These are phyloP conservation scores for Citrus trifoliata DNA, from an alignment of 345 rosid genomes.

Conservation along the genomic window DNA sequence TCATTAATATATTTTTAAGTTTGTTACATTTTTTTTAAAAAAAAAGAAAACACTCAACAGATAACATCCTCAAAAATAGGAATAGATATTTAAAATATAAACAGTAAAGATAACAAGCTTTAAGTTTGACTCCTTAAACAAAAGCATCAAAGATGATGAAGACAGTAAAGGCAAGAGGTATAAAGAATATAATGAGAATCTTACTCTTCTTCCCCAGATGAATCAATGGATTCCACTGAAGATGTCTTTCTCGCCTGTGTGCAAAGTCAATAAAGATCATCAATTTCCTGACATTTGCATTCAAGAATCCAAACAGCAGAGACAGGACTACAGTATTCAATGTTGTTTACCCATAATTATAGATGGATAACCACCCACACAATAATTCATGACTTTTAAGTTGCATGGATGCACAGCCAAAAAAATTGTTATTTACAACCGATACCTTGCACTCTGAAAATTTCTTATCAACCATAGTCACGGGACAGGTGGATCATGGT, in stretches of 20 bases:
- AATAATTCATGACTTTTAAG: not conserved
- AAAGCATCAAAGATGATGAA: not conserved
- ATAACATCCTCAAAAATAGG: no score
- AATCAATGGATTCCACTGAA: conserved; percentile 87
- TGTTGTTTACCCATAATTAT: not conserved
- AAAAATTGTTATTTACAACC: not conserved
- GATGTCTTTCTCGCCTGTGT: conserved; percentile 82
- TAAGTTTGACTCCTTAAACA: no score
- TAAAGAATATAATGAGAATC: conserved; percentile 29
- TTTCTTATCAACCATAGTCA: not conserved
- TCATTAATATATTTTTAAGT: no score
- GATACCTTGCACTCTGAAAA: not conserved
- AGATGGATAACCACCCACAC: not conserved
- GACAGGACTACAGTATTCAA: not conserved
- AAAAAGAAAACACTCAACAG: no score
- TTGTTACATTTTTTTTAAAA: no score
- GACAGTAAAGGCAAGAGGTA: not conserved
- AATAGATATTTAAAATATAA: no score
- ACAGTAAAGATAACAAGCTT: no score
- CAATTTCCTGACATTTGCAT: not conserved
- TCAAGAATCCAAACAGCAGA: conserved; percentile 6
- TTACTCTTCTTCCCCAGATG: conserved; percentile 99
- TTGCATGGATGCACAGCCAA: not conserved
- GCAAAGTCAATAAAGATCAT: conserved; percentile 15
- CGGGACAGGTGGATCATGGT: not conserved